Base-by-base conservation (phyloP, 768 basidiomycete genomes). In the Pleurotus salmoneostramineus region DNA sequence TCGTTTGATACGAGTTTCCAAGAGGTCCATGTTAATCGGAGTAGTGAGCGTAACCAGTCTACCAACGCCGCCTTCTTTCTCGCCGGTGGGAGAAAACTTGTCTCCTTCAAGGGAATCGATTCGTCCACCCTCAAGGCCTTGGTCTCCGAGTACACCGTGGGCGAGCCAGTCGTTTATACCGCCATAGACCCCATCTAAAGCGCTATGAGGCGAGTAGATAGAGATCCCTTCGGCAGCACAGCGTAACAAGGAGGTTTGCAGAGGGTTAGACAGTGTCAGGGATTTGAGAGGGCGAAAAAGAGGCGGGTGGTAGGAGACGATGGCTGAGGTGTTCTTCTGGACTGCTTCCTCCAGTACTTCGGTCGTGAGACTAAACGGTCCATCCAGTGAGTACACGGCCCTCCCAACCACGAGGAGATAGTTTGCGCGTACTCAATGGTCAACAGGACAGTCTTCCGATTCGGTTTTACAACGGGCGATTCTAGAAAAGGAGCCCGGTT, bases 151-250 rank as follows among this genome's bases (percentile, higher is more conserved):
- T 35, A 82, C 68, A 36, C 80, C 83, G 68, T 74, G 66, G 1
- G 84, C 89, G 12, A 95, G 81, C 91, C 91, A 97, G 71, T 95
- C 93, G 66, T 96, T 97, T 55, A 96, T 83, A 0, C 96, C 95
- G 4, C 83, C 90, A 63, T 82, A 79, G 1, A 91, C 85, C n/a
- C 79, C 80, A 72, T 98, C 96, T 14, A 97, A 79, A 0, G 93
- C 84, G 0, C 91, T 93, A 72, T 98, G 96, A 2, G 96, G 93
- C 42, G 81, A 82, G 73, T 91, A 96, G 4, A 98, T 81, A 1
- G 88, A 89, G 57, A 98, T 87, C 0, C 95, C 95, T 10, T 83
- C 78, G 0, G 91, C 87, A 0, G 88, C 87, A 60, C 95, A 92
- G 56, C 76, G 80, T 4, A 98, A 81, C 21, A 98, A 79, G 3